Base-by-base conservation (phyloP, 192 early-diverging fungal species). In the Backusella australiensis region DNA sequence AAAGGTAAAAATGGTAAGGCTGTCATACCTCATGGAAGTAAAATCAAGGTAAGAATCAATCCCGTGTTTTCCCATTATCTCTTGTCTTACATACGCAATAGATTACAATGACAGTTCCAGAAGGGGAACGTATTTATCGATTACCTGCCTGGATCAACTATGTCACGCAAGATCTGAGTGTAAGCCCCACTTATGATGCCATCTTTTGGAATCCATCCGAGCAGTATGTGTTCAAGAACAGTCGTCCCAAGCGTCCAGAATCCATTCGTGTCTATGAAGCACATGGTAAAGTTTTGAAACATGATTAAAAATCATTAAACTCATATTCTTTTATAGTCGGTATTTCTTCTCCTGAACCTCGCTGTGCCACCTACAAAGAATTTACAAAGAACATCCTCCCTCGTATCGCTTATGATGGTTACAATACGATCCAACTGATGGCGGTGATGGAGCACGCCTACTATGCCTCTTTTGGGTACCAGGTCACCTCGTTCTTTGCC, bases 381-480 rank as follows among this genome's bases (percentile, higher is more conserved):
- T 99, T 99, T 77, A 96, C 93, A 6, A 77, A 87, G 23, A 90
- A 96, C 71, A 87, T 95, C 21, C 87, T 99, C 36, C 95, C 94
- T 42, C 89, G 95, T 73, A 97, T 99, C 83, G 85, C 85, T 73
- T 83, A 93, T 66, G 87, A 97, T 8, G 93, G 92, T 7, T 95
- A 94, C 85, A 95, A 95, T 80, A 86, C 91, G 0, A 90, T 95
- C 74, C 93, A 95, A 81, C 78, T 95, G 70, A 94, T 94, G 93
- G 97, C 97, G 44, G 84, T 98, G 65, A 98, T 98, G 97, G 97
- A 99, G 81, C 97, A 99, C 76, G 95, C 97, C 32, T 99, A 99
- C 84, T 99, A 98, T 76, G 97, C 96, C 56, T 94, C 93, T n/a
- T 99, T 99, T 75, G 97, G 97, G 7, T 99, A 99, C 82, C 97